A percentile compares a stretch with the other conserved stretches of the same genome.
Evolutionary conservation across 768 basidiomycete genomes (phyloP).

Genomic region (Amanita rubescens): DNA sequence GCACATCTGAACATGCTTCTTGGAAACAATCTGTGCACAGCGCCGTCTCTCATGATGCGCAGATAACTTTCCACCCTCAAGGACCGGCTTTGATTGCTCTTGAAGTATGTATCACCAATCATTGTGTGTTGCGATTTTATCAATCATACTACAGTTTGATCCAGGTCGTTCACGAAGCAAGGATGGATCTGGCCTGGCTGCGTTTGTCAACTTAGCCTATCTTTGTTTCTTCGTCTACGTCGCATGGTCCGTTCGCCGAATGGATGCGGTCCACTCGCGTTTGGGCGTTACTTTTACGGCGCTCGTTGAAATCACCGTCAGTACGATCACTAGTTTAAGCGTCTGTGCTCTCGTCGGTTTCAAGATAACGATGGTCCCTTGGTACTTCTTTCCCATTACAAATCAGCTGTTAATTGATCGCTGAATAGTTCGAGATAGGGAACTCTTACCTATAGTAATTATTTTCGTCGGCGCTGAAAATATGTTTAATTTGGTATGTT

Average conservation of each 20-base stretch:
- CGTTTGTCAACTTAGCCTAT: slow-evolving; percentile 73
- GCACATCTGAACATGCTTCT: slow-evolving; percentile 48
- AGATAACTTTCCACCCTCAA: slow-evolving; percentile 22
- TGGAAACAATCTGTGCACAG: slow-evolving; percentile 53
- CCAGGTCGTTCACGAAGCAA: slow-evolving; percentile 37
- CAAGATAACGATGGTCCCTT: slow-evolving; percentile 84
- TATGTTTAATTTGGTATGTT: slow-evolving; percentile 84
- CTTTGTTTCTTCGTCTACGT: slow-evolving; percentile 69
- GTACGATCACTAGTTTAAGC: slow-evolving; percentile 89
- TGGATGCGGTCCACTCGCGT: slow-evolving; percentile 84
- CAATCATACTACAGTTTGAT: slow-evolving; percentile 37
- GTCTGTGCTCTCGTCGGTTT: slow-evolving; percentile 89
- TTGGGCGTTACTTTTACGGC: slow-evolving; percentile 92
- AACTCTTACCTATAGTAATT: slow-evolving; percentile 87
- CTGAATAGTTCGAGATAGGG: slow-evolving; percentile 37
- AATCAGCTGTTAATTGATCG: not conserved
- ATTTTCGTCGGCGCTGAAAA: slow-evolving; percentile 96
- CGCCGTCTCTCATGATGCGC: slow-evolving; percentile 28
- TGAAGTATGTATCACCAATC: slow-evolving; percentile 28
- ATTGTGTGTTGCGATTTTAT: slow-evolving; percentile 3
- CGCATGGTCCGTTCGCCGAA: slow-evolving; percentile 63
- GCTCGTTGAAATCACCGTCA: slow-evolving; percentile 83
- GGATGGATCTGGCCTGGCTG: slow-evolving; percentile 54
- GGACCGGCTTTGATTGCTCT: slow-evolving; percentile 39
- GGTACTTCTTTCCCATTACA: slow-evolving; percentile 38